Percentiles rank a stretch among this genome's conserved stretches.
Conservation (phyloP, 1,139 yeast genomes). For the Sugiyamaella japonica region DNA sequence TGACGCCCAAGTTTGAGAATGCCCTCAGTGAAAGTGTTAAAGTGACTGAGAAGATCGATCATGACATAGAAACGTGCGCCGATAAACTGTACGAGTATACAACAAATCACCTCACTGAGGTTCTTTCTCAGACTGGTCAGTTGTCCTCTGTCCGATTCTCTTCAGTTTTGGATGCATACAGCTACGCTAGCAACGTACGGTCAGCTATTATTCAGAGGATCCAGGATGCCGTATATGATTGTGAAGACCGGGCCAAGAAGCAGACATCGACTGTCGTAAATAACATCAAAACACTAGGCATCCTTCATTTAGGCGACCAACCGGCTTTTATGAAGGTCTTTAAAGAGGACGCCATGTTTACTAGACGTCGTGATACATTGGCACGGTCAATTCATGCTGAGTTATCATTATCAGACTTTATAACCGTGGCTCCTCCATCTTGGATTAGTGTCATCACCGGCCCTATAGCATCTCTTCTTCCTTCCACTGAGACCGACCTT, state of each 20-base stretch:
- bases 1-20: conserved; percentile 62
- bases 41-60: conserved; percentile 61
- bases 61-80: conserved; percentile 60
- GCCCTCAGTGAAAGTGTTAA: conserved; percentile 53
- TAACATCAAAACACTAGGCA: conserved; percentile 59
- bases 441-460: conserved; percentile 22
- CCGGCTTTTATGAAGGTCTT: conserved; percentile 60
- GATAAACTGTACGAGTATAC: conserved; percentile 63
- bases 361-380: conserved; percentile 64
- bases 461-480: not conserved
- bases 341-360: conserved; percentile 80
- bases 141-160: conserved; percentile 56
- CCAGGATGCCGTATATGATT: conserved; percentile 57
- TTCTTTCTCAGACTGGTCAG: conserved; percentile 60
- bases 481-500: not conserved
- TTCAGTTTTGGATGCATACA: conserved; percentile 66
- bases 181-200: conserved; percentile 71
- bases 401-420: conserved; percentile 65
- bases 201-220: conserved; percentile 64
- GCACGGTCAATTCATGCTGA: conserved; percentile 59
- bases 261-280: conserved; percentile 61
- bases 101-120: conserved; percentile 51
- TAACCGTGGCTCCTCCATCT: conserved; percentile 49
- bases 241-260: conserved; percentile 69
- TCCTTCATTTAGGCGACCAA: conserved; percentile 50